A percentile compares a stretch with the other conserved stretches of the same genome.
These are phyloP conservation scores for Pyracantha coccinea DNA, from an alignment of 331 rosid species.

Conservation along the genomic window DNA sequence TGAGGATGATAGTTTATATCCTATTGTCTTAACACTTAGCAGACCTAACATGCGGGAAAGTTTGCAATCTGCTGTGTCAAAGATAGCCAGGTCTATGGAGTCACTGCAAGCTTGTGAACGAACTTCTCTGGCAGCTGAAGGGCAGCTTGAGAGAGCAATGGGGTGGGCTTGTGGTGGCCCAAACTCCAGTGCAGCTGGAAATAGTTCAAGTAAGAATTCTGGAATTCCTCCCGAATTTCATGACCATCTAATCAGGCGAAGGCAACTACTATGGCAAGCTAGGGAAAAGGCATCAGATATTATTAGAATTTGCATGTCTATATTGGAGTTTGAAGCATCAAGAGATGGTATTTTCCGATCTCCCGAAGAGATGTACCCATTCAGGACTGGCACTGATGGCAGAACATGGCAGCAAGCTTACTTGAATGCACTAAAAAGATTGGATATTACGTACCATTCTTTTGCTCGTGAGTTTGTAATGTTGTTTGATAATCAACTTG, in stretches of 20 bases:
- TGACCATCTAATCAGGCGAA: conserved; percentile 68
- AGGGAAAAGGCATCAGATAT: conserved; percentile 80
- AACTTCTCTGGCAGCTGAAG: conserved; percentile 76
- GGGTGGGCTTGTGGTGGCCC: conserved; percentile 96
- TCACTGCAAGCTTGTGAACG: conserved; percentile 74
- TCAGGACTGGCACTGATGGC: conserved; percentile 51
- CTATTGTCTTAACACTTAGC: conserved; percentile 53
- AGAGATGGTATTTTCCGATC: conserved; percentile 68
- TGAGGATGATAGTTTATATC: conserved; percentile 52
- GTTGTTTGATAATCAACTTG: background rate
- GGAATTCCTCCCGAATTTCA: conserved; percentile 96
- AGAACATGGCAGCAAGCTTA: conserved; percentile 87
- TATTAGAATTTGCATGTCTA: conserved; percentile 62
- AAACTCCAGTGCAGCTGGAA: conserved; percentile 53
- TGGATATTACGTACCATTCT: conserved; percentile 75
- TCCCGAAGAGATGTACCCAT: conserved; percentile 57
- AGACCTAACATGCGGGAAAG: conserved; percentile 72
- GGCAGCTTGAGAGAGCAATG: conserved; percentile 98
- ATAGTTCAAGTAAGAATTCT: conserved; percentile 48
- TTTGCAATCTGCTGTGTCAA: conserved; percentile 70
- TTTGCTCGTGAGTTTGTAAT: conserved; percentile 56
- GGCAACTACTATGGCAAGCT: conserved; percentile 67
- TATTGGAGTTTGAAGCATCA: conserved; percentile 88
- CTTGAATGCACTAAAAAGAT: conserved; percentile 62
- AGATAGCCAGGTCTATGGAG: conserved; percentile 65